These are phyloP conservation scores for Spatholobus suberectus DNA, from an alignment of 306 rosid genomes.

Conservation along the genomic window DNA sequence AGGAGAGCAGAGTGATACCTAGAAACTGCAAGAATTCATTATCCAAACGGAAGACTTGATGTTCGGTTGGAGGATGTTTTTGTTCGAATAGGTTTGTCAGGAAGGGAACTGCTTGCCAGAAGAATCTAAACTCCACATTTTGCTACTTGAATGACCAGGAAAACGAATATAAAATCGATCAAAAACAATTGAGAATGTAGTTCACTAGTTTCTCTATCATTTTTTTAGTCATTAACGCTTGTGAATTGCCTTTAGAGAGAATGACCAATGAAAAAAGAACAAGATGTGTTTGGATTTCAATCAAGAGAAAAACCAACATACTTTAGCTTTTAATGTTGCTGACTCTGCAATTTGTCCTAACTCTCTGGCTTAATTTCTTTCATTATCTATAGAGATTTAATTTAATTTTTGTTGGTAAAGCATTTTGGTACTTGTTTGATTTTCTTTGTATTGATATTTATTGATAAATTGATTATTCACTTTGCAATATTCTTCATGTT, in stretches of 20 bases:
- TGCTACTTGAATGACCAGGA: not conserved
- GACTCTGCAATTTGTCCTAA: not conserved
- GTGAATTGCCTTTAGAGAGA: not conserved
- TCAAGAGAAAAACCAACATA: not conserved
- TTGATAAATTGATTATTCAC: not conserved
- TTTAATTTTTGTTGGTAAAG: not conserved
- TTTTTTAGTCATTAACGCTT: not conserved
- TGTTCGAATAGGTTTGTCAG: not conserved
- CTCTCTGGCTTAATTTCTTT: not conserved
- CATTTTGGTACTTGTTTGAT: not conserved
- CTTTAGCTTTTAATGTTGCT: not conserved
- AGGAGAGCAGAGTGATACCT: not conserved
- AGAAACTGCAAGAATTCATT: not conserved
- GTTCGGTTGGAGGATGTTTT: not conserved
- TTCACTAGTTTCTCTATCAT: not conserved
- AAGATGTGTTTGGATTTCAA: not conserved
- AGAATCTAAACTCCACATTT: not conserved
- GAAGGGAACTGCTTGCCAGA: not conserved
- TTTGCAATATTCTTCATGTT: not conserved
- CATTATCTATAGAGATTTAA: not conserved
- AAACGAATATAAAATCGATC: not conserved
- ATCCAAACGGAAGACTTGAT: not conserved
- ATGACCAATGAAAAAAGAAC: not conserved
- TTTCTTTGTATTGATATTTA: conserved; percentile 13
- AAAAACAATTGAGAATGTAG: not conserved